A percentile compares a stretch with the other conserved stretches of the same genome.
phyloP scores from a whole-genome alignment of 306 rosid genomes.

The Dryas alaskensis region DNA sequence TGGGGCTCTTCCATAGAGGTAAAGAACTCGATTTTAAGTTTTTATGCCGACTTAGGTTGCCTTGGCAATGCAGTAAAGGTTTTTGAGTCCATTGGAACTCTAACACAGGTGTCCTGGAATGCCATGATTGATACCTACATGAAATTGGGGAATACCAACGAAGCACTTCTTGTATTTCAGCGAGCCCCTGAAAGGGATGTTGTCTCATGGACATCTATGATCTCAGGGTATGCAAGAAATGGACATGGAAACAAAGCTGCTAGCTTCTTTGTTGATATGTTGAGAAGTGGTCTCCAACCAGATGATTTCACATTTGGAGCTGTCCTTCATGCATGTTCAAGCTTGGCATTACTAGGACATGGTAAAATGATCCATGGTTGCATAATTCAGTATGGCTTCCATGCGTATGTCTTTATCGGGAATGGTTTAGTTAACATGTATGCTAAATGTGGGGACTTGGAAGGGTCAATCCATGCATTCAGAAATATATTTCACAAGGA shows the following conservation, averaged over 20 bases:
- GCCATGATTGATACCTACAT: slow-evolving; percentile 75
- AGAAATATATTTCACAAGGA: slow-evolving; percentile 48
- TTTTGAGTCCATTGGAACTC: slow-evolving; percentile 42
- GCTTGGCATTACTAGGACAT: slow-evolving; percentile 48
- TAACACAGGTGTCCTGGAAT: slow-evolving; percentile 74
- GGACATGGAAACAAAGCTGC: slow-evolving; percentile 67
- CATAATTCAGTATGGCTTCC: slow-evolving; percentile 45
- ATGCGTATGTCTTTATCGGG: slow-evolving; percentile 46
- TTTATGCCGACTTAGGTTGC: slow-evolving; percentile 59
- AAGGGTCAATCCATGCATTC: slow-evolving; percentile 51
- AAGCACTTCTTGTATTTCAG: slow-evolving; percentile 62
- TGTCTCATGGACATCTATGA: slow-evolving; percentile 84
- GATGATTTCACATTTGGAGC: slow-evolving; percentile 70
- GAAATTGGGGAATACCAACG: slow-evolving; percentile 58
- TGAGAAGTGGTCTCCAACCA: slow-evolving; percentile 46
- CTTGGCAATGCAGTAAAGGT: slow-evolving; percentile 44
- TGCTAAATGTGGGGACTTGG: slow-evolving; percentile 69
- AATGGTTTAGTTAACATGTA: slow-evolving; percentile 77
- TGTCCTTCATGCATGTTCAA: slow-evolving; percentile 76
- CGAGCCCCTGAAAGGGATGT: slow-evolving; percentile 54
- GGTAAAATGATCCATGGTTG: slow-evolving; percentile 66
- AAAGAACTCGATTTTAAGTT: slow-evolving; percentile 65
- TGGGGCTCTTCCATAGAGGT: slow-evolving; percentile 63
- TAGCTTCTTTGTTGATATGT: slow-evolving; percentile 54
- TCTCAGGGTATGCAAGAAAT: slow-evolving; percentile 62